Evolutionary conservation across 345 rosid genomes (phyloP).

Genomic region (Conringia planisiliqua): DNA sequence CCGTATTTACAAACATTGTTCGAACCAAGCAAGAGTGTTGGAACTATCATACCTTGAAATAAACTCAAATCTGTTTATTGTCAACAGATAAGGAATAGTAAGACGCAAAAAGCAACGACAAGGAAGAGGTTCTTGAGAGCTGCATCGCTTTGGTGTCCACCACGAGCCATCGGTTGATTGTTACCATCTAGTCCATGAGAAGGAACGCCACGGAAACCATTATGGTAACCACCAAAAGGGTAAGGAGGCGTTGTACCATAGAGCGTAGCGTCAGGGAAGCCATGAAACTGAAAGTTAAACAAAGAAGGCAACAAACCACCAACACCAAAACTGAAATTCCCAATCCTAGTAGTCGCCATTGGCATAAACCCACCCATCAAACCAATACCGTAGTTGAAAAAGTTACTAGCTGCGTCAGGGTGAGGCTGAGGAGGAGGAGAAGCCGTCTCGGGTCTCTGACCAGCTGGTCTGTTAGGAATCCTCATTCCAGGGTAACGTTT

Average conservation of each 20-base stretch:
- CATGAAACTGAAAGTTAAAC: conserved; percentile 71
- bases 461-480: conserved; percentile 65
- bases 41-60: conserved; percentile 9
- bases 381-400: conserved; percentile 59
- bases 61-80: not conserved
- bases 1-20: conserved; percentile 7
- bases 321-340: conserved; percentile 68
- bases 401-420: conserved; percentile 35
- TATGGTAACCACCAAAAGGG: conserved; percentile 56
- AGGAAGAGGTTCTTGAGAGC: conserved; percentile 53
- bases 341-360: conserved; percentile 56
- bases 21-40: not conserved
- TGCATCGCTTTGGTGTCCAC: conserved; percentile 53
- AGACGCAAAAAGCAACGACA: conserved; percentile 50
- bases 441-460: conserved; percentile 79
- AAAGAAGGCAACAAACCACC: conserved; percentile 78
- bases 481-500: conserved; percentile 66
- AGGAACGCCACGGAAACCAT: conserved; percentile 54
- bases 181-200: conserved; percentile 38
- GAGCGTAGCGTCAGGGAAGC: conserved; percentile 60
- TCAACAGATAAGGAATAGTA: conserved; percentile 55
- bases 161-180: conserved; percentile 19
- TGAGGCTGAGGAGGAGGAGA: conserved; percentile 44
- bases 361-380: conserved; percentile 74
- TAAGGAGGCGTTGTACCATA: conserved; percentile 64